phyloP scores from a whole-genome alignment of 768 basidiomycete species.

The Macrolepiota albuminosa region DNA sequence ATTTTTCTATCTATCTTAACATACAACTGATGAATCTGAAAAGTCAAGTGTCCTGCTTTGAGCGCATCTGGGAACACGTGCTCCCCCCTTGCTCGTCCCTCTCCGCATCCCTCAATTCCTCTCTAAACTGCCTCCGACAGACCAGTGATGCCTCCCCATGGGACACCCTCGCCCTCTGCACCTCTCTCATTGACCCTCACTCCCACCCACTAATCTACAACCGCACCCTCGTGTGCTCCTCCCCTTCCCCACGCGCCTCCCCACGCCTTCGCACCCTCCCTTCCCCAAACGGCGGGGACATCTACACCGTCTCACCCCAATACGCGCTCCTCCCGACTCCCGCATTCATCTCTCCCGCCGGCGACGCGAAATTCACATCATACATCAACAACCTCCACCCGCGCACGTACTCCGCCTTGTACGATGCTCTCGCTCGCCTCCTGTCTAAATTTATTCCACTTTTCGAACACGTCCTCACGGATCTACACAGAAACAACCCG shows the following conservation, averaged over 20 bases:
- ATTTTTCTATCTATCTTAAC: not conserved
- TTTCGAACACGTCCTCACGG: slow-evolving; percentile 49
- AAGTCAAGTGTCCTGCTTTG: slow-evolving; percentile 53
- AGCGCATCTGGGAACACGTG: slow-evolving; percentile 48
- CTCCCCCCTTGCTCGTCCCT: slow-evolving; percentile 16
- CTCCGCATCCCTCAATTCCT: slow-evolving; percentile 14
- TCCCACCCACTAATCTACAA: slow-evolving; percentile 36
- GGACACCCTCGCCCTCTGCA: slow-evolving; percentile 18
- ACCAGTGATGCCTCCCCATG: slow-evolving; percentile 1
- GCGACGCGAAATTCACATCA: slow-evolving; percentile 29
- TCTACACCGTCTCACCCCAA: slow-evolving; percentile 34
- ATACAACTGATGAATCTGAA: not conserved
- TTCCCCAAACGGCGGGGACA: slow-evolving; percentile 24
- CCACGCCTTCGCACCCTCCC: slow-evolving; percentile 21
- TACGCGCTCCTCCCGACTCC: slow-evolving; percentile 43
- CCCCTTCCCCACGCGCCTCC: slow-evolving; percentile 13
- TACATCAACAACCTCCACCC: slow-evolving; percentile 55
- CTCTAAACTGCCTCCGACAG: slow-evolving; percentile 19
- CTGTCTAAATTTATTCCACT: slow-evolving; percentile 38
- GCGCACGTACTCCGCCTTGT: slow-evolving; percentile 20
- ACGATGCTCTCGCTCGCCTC: slow-evolving; percentile 17
- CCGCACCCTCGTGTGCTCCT: slow-evolving; percentile 29
- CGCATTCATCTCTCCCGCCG: slow-evolving; percentile 28
- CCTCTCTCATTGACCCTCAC: slow-evolving; percentile 35
- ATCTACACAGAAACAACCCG: slow-evolving; percentile 46